Conservation (phyloP, 2,329 filamentous ascomycete species). For the Grosmannia clavigera region DNA sequence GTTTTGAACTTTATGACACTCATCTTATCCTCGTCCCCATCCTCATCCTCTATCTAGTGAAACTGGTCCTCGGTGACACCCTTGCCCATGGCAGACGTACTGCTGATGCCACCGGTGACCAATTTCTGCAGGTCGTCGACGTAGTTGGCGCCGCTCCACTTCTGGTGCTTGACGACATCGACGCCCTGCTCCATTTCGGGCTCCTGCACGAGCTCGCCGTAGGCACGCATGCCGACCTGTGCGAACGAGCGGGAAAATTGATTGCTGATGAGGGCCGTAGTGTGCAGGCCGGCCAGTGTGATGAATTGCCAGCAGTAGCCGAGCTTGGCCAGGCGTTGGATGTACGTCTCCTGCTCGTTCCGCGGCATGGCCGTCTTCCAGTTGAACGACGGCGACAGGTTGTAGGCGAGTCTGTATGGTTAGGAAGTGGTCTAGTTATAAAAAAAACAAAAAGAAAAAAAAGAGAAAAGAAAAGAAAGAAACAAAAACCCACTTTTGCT, state of each 20-base stretch:
- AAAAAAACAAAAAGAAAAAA: background rate
- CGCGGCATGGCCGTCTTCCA: conserved; percentile 96
- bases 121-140: conserved; percentile 94
- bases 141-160: conserved; percentile 93
- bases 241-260: conserved; percentile 76
- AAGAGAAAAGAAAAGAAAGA: background rate
- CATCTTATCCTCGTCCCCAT: background rate
- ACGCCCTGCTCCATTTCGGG: conserved; percentile 85
- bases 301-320: conserved; percentile 99
- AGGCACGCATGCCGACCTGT: conserved; percentile 81
- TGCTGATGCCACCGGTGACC: conserved; percentile 85
- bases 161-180: conserved; percentile 97
- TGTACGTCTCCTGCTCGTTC: conserved; percentile 93
- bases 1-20: background rate
- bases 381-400: conserved; percentile 98
- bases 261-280: conserved; percentile 83
- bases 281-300: conserved; percentile 94
- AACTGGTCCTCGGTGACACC: conserved; percentile 98
- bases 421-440: background rate
- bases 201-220: conserved; percentile 94
- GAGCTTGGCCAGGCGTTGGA: conserved; percentile 69
- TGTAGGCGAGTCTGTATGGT: conserved; percentile 69
- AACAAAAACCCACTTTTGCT: conserved; percentile 68
- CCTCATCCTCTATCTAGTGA: conserved; percentile 29
- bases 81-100: conserved; percentile 91